These are phyloP conservation scores for Alternaria hordeiaustralica DNA, from an alignment of 2,329 filamentous ascomycete genomes.

Conservation along the genomic window DNA sequence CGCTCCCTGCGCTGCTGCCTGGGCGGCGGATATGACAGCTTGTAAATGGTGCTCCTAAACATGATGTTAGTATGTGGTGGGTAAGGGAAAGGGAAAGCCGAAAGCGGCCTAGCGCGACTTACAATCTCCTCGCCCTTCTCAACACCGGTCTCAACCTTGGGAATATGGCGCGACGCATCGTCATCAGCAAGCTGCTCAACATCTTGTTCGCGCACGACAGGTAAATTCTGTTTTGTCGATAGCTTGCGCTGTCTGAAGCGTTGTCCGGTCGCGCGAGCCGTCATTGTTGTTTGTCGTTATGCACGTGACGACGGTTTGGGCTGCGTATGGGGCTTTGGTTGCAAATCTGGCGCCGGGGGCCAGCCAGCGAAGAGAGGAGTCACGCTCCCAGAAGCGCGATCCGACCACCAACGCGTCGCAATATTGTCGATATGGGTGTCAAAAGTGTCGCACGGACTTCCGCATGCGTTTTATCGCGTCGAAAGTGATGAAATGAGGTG, in stretches of 20 bases:
- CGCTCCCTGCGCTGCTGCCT: conserved; percentile 59
- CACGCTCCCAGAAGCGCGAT: conserved; percentile 26
- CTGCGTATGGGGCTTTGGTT: conserved; percentile 8
- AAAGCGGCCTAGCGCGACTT: conserved; percentile 59
- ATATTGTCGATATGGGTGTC: conserved; percentile 40
- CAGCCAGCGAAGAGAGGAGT: conserved; percentile 18
- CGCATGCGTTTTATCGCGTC: conserved; percentile 28
- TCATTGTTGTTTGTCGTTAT: conserved; percentile 39
- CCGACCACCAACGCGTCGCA: conserved; percentile 34
- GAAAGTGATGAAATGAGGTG: conserved; percentile 27
- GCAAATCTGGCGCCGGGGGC: conserved; percentile 32
- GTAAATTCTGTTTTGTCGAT: conserved; percentile 85
- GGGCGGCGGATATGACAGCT: conserved; percentile 73
- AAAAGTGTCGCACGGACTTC: conserved; percentile 34
- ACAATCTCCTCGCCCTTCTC: conserved; percentile 98
- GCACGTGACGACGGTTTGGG: conserved; percentile 35
- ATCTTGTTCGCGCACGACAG: conserved; percentile 87
- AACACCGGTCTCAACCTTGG: conserved; percentile 91
- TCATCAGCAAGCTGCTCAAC: conserved; percentile 88
- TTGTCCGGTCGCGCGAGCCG: conserved; percentile 51
- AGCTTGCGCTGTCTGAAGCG: conserved; percentile 88
- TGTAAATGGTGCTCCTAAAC: conserved; percentile 92
- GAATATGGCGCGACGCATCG: conserved; percentile 78
- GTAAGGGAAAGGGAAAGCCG: conserved; percentile 20
- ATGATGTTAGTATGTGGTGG: conserved; percentile 23